These are phyloP conservation scores for Penicillium sp. DNA, from an alignment of 2,329 filamentous ascomycete species.

Conservation along the genomic window DNA sequence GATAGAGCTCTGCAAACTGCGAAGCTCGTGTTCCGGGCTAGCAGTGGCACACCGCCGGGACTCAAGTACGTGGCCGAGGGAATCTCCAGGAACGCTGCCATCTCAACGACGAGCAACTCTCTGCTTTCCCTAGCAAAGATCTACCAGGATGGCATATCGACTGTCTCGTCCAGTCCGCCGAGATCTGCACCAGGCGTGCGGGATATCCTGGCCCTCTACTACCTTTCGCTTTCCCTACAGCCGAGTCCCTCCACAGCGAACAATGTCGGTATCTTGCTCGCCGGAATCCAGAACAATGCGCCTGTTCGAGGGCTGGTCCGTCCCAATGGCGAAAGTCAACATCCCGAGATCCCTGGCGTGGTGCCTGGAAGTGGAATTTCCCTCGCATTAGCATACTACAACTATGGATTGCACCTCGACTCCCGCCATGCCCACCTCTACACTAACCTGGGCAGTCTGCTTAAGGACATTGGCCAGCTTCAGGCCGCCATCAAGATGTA, in stretches of 20 bases:
- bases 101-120: constrained; percentile 93
- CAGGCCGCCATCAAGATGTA: constrained; percentile 95
- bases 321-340: constrained; percentile 36
- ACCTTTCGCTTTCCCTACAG: constrained; percentile 87
- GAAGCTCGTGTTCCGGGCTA: constrained; percentile 70
- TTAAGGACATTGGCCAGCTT: constrained; percentile 94
- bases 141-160: constrained; percentile 92
- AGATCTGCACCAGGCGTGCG: constrained; percentile 71
- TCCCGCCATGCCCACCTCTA: constrained; percentile 89
- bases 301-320: constrained; percentile 39
- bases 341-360: constrained; percentile 67
- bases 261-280: constrained; percentile 95
- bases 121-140: constrained; percentile 94
- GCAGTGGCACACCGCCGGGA: constrained; percentile 69
- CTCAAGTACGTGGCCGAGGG: constrained; percentile 67
- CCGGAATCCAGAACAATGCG: constrained; percentile 74
- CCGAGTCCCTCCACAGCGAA: constrained; percentile 97
- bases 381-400: constrained; percentile 87
- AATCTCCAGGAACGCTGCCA: constrained; percentile 68
- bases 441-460: constrained; percentile 87
- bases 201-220: constrained; percentile 92
- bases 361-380: constrained; percentile 80
- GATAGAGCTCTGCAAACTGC: constrained; percentile 79
- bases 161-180: constrained; percentile 55
- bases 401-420: constrained; percentile 85